Evolutionary conservation across 2,329 filamentous ascomycete species (phyloP), one percentile per base, ranked within the genome.

Genomic region (Fusarium sp.): DNA sequence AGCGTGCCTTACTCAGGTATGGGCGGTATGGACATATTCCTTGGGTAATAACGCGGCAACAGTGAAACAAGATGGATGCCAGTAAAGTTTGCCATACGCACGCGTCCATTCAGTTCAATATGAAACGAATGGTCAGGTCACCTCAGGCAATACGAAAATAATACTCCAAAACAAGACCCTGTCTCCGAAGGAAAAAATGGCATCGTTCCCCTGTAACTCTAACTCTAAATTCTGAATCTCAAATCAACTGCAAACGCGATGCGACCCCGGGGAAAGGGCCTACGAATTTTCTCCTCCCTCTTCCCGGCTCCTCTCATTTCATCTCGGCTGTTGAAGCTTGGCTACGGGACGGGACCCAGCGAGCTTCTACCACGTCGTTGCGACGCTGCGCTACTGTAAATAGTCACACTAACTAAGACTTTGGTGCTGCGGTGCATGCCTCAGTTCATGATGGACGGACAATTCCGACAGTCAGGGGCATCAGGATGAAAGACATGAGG

Each of bases 241-340:
- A 33, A 42, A 64, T 46, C 46, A 57, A n/a, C 51, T 44, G 43
- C 39, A 44, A 49, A 36, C 43, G 50, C 36, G 51, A n/a, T 58
- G 38, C 39, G 40, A 36, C 49, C 42, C 34, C 43, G 39, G 49
- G 31, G 43, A 48, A 24, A 46, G 42, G 55, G 45, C 49, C 52
- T 49, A 33, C 48, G 39, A 48, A 52, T 48, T 26, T 28, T 31
- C 39, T 52, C 44, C 31, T 46, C 26, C 26, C 26, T 28, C 28
- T 10, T 31, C 10, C 9, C 28, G 28, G 28, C 28, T 31, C 28
- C 28, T 31, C 28, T 31, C 28, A 54, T 58, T 61, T 72, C 70
- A 74, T 73, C 60, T 73, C 72, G 72, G 72, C 68, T 74, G 58
- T 63, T 54, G 48, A 64, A 68, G 67, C 69, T 71, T 72, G 42